Evolutionary conservation across 75 land plant genomes (phyloP).

Genomic region (Pinus albicaulis): DNA sequence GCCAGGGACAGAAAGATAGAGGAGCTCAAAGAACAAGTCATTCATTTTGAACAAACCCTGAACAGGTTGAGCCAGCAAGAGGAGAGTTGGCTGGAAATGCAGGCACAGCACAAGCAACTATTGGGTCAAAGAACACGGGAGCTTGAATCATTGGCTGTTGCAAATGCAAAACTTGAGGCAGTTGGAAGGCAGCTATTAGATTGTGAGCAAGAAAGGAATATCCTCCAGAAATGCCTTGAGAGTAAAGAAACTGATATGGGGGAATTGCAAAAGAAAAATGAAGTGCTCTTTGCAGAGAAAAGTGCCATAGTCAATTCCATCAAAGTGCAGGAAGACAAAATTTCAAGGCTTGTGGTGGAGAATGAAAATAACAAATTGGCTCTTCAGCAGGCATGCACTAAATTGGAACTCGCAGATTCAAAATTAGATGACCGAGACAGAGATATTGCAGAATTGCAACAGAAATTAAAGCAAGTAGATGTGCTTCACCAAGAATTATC

Average conservation of each 20-base stretch:
- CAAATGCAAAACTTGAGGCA: constrained; percentile 4
- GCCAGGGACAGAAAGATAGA: constrained; percentile 19
- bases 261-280: neutral
- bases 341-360: neutral
- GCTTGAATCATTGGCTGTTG: neutral
- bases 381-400: neutral
- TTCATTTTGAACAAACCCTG: constrained; percentile 12
- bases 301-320: neutral
- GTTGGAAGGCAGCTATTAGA: neutral
- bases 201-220: constrained; percentile 2
- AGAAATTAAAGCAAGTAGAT: neutral
- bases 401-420: neutral
- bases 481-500: neutral
- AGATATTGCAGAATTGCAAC: neutral
- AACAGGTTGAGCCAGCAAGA: constrained; percentile 3
- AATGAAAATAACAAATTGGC: neutral
- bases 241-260: neutral
- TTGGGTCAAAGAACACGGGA: neutral
- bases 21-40: constrained; percentile 16
- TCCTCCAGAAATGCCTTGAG: neutral
- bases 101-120: neutral
- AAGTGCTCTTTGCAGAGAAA: constrained; percentile 1
- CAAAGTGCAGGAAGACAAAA: neutral
- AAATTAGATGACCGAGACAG: neutral
- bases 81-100: neutral